Evolutionary conservation across 2,329 filamentous ascomycete genomes (phyloP), one percentile per base, ranked within the genome.

Genomic region (Tolypocladium capitatum): DNA sequence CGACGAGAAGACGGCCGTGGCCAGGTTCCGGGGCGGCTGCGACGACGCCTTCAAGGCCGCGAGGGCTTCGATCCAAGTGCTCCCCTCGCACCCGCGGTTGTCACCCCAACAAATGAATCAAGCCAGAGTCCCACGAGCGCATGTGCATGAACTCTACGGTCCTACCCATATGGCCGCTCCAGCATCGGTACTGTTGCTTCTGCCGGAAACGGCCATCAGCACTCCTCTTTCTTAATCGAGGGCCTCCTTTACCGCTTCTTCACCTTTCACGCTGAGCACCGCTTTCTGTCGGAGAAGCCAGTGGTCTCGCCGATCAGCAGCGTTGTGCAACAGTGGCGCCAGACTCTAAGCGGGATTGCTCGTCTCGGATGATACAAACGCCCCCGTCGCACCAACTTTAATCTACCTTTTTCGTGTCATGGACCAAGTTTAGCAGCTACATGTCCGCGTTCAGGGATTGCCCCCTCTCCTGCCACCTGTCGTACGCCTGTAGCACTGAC

Each of bases 1-100:
- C 59, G 88, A 87, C 68, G 89, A 84, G 85, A 78, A 81, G 66
- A 80, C 74, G 5, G 76, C 79, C 1, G 83, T 86, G 67, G 65
- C 72, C 49, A 73, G 84, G 30, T 86, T 78, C 62, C 55, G 65
- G 2, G 74, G 75, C 3, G 65, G 55, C 5, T 63, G 65, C 5
- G 70, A 72, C 10, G 69, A 74, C 48, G 67, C 62, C 1, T 73
- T 74, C 60, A 67, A 68, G 57, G 58, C 66, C 18, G 63, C 74
- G 46, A 65, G 62, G 51, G 68, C 69, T 16, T 64, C 67, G 4
- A 58, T 73, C 14, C 5, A 18, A 4, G 1, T 41, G 8, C 24
- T n/a, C 10, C 16, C 8, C 2, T 24, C 24, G 38, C 7, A 6
- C 14, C 16, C 5, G 9, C 5, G 11, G 1, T 5, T 14, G 5